phyloP scores from a whole-genome alignment of 2,329 filamentous ascomycete species.

The Apiospora marii region DNA sequence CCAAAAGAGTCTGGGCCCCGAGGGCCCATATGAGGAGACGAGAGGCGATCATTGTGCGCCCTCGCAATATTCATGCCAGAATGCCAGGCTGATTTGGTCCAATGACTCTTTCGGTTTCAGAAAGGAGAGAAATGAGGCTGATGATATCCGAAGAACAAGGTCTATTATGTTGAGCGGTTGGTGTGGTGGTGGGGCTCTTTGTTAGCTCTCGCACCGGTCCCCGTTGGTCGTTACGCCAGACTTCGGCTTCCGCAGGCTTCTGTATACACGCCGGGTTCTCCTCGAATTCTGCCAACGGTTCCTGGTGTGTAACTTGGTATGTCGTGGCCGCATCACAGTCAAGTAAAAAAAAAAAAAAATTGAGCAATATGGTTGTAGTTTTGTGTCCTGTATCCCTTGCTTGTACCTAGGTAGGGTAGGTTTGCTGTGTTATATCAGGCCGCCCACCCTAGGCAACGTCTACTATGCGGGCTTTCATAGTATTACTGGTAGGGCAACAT shows the following conservation, averaged over 20 bases:
- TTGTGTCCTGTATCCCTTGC: neutral
- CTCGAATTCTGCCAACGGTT: neutral
- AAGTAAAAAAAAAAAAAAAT: neutral
- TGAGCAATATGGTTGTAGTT: too few species aligned
- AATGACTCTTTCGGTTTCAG: neutral
- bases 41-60: neutral
- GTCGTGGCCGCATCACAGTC: neutral
- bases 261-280: neutral
- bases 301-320: neutral
- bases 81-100: neutral
- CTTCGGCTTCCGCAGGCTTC: neutral
- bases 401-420: neutral
- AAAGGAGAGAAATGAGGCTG: neutral
- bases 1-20: neutral
- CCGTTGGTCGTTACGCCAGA: constrained; percentile 2
- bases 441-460: neutral
- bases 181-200: neutral
- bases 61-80: neutral
- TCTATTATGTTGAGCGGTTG: neutral
- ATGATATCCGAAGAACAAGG: neutral
- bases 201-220: constrained; percentile 1
- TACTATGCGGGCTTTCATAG: neutral
- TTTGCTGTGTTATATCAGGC: neutral
- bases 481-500: neutral
- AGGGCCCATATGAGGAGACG: neutral